Base-by-base conservation (phyloP, 352 stramenopile genomes). In the Phytophthora cactorum region DNA sequence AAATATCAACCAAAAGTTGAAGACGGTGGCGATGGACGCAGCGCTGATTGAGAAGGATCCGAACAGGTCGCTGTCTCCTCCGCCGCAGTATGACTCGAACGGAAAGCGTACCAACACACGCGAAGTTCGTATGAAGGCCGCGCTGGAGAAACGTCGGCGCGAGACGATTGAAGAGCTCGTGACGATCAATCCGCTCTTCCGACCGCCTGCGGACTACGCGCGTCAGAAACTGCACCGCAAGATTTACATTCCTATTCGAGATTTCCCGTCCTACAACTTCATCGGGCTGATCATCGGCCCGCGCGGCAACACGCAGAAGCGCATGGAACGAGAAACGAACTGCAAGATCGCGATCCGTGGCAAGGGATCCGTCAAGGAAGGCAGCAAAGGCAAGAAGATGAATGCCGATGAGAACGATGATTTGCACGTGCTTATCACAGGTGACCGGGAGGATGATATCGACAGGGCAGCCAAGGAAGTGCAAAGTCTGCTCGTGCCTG, bases 241-340 rank as follows among this genome's bases (percentile, higher is more conserved):
- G 81, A 96, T 99, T 61, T 98, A 97, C 67, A 99, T 99, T 74
- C 97, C 97, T 0, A 83, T 98, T 43, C 96, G 98, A 44, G 93
- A 99, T 43, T 99, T 97, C 84, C 98, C 98, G 0, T 96, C 88
- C 5, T 99, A 99, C 84, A 99, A 99, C 78, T 99, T 99, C 76
- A 99, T 99, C 51, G 98, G 97, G 3, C 76, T 99, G 32, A 99
- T 99, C 75, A 99, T 99, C 57, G 98, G 98, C 11, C 98, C 98
- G 3, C 88, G 98, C 12, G 98, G 98, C 9, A 99, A 99, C 72
- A 99, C 98, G 15, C 98, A 99, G 74, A 99, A 99, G 75, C 96
- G 98, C 53, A 97, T 99, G 88, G 98, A 99, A 78, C 89, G 90
- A 43, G 97, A 99, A 74, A 99, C 97, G 5, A 97, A 97, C 57